Evolutionary conservation across 208 protist genomes (phyloP), one percentile per base, ranked within the genome.

Genomic region (Trypanosoma melophagium): DNA sequence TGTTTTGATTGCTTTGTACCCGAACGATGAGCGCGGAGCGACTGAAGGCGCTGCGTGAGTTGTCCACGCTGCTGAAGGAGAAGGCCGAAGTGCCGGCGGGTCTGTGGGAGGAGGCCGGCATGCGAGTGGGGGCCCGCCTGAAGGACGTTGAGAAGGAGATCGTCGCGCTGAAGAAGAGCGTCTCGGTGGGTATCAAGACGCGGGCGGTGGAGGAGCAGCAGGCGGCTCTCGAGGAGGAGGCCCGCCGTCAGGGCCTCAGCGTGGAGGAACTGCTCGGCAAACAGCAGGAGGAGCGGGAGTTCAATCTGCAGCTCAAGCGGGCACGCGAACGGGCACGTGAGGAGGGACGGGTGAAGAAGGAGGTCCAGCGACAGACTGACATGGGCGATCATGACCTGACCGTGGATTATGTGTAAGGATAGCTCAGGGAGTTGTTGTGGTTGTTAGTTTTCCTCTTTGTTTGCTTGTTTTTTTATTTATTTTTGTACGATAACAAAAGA

Each of bases 101-200:
- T 12, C 49, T 79, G 49, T 91, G 83, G 71, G 59, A n/a, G 16
- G 66, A 58, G 22, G 90, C 86, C 16, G 87, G 86, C 21, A 53
- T 96, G 56, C 92, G 89, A 68, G 62, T 76, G 57, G 90, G 90
- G 55, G 74, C 83, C 19, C 90, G 90, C 51, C 54, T 97, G 49
- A 98, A 98, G 81, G 94, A 96, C 54, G 84, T 98, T 16, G 90
- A 97, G 69, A 94, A 90, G 79, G 83, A 96, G 70, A 84, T 96
- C 60, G 77, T 79, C 9, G 58, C 62, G 14, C 59, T 74, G 19
- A 90, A 92, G 66, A 86, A 88, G 57, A 85, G 80, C 61, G 82
- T 92, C 4, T 84, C 73, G 8, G 31, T 66, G 22, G 55, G 63
- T 50, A 81, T 86, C 31, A 95, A 96, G 76, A 84, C 80, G 66